Evolutionary conservation across 192 early-diverging fungal species (phyloP).

Genomic region (Backusella morwellensis): DNA sequence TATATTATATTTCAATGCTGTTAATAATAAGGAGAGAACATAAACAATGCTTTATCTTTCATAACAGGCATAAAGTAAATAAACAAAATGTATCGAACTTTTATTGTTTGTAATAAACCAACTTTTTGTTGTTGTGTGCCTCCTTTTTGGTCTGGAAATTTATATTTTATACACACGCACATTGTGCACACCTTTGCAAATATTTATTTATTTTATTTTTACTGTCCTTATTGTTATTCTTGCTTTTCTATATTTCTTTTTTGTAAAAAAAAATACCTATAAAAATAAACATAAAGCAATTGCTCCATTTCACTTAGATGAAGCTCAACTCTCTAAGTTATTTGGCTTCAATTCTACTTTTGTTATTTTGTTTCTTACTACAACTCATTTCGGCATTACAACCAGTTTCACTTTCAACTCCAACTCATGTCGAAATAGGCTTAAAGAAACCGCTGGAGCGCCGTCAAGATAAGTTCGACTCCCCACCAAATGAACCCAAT

Average conservation of each 20-base stretch:
- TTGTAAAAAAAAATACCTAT: background rate
- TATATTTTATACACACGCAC: background rate
- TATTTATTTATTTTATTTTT: background rate
- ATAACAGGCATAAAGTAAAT: background rate
- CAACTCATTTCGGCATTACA: background rate
- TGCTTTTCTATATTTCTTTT: background rate
- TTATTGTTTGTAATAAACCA: background rate
- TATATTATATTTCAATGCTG: background rate
- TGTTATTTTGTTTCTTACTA: conserved; percentile 7
- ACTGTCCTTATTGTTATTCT: background rate
- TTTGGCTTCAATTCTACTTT: background rate
- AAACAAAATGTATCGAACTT: background rate
- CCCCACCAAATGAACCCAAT: background rate
- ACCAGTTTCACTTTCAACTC: conserved; percentile 4
- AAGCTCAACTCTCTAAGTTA: conserved; percentile 5
- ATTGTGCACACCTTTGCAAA: background rate
- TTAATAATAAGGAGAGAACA: background rate
- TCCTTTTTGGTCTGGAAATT: background rate
- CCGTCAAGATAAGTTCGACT: background rate
- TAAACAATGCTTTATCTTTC: background rate
- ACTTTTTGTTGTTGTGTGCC: background rate
- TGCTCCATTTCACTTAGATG: conserved; percentile 7
- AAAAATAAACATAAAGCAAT: background rate
- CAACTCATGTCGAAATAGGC: background rate
- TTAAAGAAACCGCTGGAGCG: background rate